Evolutionary conservation across 164 flowering plant genomes (phyloP), one percentile per base, ranked within the genome.

Genomic region (Warburgia ugandensis): DNA sequence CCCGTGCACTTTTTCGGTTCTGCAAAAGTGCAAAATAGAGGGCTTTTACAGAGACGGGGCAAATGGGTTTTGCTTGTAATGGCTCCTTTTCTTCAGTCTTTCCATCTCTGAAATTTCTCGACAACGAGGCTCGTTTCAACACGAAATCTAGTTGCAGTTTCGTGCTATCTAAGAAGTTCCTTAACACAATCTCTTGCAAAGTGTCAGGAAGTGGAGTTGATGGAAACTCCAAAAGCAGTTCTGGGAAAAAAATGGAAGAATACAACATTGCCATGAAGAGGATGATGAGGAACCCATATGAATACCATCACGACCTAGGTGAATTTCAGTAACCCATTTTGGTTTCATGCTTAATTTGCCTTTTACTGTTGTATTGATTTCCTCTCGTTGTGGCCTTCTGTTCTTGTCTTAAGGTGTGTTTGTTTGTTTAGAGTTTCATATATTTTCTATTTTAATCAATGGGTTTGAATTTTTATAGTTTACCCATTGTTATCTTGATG

Each of bases 281-380:
- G 44, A 70, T 85, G 92, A 91, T 91, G 98, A 81, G 84, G 68
- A 91, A 77, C 71, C 98, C 96, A 21, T 87, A 81, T 52, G 96
- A 87, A 64, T 87, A 91, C 58, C 96, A 91, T 54, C 98, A 91
- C 41, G 90, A 87, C 62, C 79, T 91, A 21, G 96, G 97, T 86
- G 30, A 28, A 66, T 61, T 49, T 13, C 6, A 48, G 12, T 27
- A 5, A 3, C 27, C 10, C 19, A 30, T 13, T 48, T 26, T 17
- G 9, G 8, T 48, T 17, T 30, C 20, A 9, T 45, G 6, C 13
- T 45, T 49, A 11, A 20, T 16, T 7, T 21, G 23, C 7, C 47
- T 22, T 5, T 28, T 6, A 38, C 42, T 16, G 17, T 3, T 21
- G 20, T n/a, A n/a, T 16, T 38, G 14, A 6, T 6, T 38, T 38